A percentile compares a stretch with the other conserved stretches of the same genome.
These are phyloP conservation scores for Malus hybrid DNA, from an alignment of 331 rosid genomes.

Conservation along the genomic window DNA sequence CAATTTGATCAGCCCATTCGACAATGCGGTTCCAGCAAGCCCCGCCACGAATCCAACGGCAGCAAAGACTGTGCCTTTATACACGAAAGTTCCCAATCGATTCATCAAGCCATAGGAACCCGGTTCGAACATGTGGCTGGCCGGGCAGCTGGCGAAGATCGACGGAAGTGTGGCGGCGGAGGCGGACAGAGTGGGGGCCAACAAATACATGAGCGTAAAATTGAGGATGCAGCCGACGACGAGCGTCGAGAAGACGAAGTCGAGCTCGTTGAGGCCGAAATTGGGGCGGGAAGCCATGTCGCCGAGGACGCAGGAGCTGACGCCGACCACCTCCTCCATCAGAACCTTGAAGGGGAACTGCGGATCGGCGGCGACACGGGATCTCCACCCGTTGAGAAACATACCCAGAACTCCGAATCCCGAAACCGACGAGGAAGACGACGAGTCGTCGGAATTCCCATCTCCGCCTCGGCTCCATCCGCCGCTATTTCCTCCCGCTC, in stretches of 20 bases:
- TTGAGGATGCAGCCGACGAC: slow-evolving; percentile 88
- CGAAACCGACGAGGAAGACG: slow-evolving; percentile 2
- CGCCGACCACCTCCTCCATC: slow-evolving; percentile 96
- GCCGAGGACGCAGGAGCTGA: slow-evolving; percentile 73
- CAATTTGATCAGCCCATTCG: slow-evolving; percentile 72
- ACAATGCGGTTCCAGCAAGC: slow-evolving; percentile 59
- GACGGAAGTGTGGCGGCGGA: slow-evolving; percentile 50
- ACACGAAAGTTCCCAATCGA: slow-evolving; percentile 68
- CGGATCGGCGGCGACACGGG: slow-evolving; percentile 93
- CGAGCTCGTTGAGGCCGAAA: slow-evolving; percentile 93
- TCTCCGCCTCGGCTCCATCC: slow-evolving; percentile 23
- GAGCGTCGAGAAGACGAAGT: slow-evolving; percentile 90
- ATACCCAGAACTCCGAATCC: slow-evolving; percentile 54
- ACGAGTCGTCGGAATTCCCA: slow-evolving; percentile 10
- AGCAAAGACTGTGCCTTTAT: slow-evolving; percentile 67
- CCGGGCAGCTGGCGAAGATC: slow-evolving; percentile 66
- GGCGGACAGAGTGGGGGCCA: slow-evolving; percentile 65
- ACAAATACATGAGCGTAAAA: slow-evolving; percentile 84
- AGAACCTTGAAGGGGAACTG: slow-evolving; percentile 93
- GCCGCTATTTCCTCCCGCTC: slow-evolving; percentile 22
- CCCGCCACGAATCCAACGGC: slow-evolving; percentile 87
- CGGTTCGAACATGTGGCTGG: slow-evolving; percentile 93
- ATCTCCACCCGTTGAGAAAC: slow-evolving; percentile 78
- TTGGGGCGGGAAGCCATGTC: slow-evolving; percentile 98
- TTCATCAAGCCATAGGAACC: slow-evolving; percentile 47